Conservation (phyloP, 768 basidiomycete species). For the Leucosporidium yakuticum region DNA sequence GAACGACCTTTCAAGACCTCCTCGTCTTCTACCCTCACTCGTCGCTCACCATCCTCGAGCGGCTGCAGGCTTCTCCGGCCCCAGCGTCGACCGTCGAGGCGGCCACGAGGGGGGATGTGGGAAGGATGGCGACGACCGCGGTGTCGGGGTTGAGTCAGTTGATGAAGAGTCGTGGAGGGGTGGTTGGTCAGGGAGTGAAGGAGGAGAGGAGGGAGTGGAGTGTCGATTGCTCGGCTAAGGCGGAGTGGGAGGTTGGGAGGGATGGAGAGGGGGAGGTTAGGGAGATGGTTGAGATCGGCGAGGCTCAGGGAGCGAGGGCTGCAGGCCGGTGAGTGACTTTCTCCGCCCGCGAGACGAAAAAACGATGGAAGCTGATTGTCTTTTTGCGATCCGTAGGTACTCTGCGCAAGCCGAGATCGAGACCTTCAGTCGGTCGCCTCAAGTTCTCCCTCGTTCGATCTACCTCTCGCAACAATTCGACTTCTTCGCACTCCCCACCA, state of each 20-base stretch:
- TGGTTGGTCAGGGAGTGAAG: too few species aligned
- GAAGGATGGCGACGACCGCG: constrained; percentile 23
- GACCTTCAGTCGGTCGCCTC: constrained; percentile 57
- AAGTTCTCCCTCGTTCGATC: constrained; percentile 63
- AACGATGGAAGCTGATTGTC: not conserved
- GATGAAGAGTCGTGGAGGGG: constrained; percentile 17
- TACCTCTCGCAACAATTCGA: constrained; percentile 81
- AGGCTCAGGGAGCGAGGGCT: not conserved
- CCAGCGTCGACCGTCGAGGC: not conserved
- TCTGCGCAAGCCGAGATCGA: constrained; percentile 71
- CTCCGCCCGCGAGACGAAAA: too few species aligned
- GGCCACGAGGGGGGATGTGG: constrained; percentile 20
- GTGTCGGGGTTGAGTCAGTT: constrained; percentile 27
- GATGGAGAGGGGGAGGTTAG: constrained; percentile 11
- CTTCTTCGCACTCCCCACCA: constrained; percentile 67
- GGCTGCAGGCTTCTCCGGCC: constrained; percentile 1
- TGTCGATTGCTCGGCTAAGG: not conserved
- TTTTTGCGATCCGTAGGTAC: constrained; percentile 40
- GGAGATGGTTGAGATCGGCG: not conserved
- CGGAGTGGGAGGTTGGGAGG: constrained; percentile 21
- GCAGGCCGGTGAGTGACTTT: not conserved
- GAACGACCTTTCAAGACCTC: constrained; percentile 17
- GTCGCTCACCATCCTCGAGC: constrained; percentile 8
- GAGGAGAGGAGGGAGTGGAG: constrained; percentile 8
- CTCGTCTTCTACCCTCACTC: constrained; percentile 11